Evolutionary conservation across 495 filamentous ascomycete species (phyloP).

Genomic region (Hypoxylon crocopeplum): DNA sequence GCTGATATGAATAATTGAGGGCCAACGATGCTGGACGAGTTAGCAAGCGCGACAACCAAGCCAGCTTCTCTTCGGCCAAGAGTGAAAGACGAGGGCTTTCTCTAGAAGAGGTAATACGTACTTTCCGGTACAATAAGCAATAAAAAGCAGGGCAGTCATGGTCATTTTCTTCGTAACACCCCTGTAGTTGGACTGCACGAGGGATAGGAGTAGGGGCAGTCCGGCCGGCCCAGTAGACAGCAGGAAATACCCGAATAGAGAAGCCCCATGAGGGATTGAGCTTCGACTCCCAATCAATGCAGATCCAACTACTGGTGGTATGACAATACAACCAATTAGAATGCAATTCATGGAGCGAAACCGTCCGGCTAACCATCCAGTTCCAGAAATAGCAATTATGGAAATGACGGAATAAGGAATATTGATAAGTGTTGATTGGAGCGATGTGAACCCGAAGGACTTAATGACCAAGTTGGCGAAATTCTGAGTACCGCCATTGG

Average conservation of each 20-base stretch:
- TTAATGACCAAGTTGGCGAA: slow-evolving; percentile 52
- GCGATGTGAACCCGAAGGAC: slow-evolving; percentile 49
- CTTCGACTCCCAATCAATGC: slow-evolving; percentile 45
- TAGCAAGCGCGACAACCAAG: neutral
- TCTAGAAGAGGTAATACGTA: slow-evolving; percentile 52
- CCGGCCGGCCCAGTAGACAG: slow-evolving; percentile 43
- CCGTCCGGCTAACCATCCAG: slow-evolving; percentile 49
- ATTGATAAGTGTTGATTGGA: slow-evolving; percentile 47
- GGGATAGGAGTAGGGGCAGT: slow-evolving; percentile 43
- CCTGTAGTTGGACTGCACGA: slow-evolving; percentile 64
- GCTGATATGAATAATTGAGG: slow-evolving; percentile 43
- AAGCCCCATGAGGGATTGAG: slow-evolving; percentile 37
- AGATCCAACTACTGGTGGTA: slow-evolving; percentile 48
- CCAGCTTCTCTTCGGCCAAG: neutral
- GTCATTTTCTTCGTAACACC: slow-evolving; percentile 81
- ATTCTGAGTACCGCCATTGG: slow-evolving; percentile 53
- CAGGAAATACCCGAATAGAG: slow-evolving; percentile 44
- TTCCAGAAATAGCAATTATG: slow-evolving; percentile 40
- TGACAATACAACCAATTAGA: slow-evolving; percentile 45
- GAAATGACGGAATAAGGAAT: slow-evolving; percentile 48
- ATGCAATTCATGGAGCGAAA: slow-evolving; percentile 49
- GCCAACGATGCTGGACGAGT: slow-evolving; percentile 34
- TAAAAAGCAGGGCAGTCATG: slow-evolving; percentile 64
- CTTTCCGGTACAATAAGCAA: slow-evolving; percentile 69
- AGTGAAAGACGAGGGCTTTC: slow-evolving; percentile 23